These are phyloP conservation scores for Aquilaria yunnanensis DNA, from an alignment of 345 rosid species.

Conservation along the genomic window DNA sequence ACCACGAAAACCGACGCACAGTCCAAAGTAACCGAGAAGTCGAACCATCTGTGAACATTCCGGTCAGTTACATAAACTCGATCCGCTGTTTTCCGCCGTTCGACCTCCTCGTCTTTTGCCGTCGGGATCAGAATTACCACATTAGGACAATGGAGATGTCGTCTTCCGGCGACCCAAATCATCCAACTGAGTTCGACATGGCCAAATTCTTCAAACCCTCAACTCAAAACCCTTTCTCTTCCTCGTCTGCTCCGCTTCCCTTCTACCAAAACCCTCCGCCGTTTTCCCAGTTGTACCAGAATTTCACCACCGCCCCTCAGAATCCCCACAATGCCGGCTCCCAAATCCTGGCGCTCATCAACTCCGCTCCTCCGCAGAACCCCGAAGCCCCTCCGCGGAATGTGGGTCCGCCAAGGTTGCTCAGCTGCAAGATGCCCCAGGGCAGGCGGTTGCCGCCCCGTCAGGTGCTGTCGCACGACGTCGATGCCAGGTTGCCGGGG, in stretches of 20 bases:
- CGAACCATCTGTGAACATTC: too few species aligned
- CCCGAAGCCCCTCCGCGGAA: slow-evolving; percentile 27
- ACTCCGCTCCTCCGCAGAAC: slow-evolving; percentile 17
- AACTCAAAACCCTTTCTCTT: slow-evolving; percentile 20
- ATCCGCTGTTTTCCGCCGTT: too few species aligned
- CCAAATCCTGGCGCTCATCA: slow-evolving; percentile 65
- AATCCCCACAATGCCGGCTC: slow-evolving; percentile 49
- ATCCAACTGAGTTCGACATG: slow-evolving; percentile 32
- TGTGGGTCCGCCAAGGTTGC: slow-evolving; percentile 35
- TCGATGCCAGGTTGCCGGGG: slow-evolving; percentile 52
- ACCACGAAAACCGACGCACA: too few species aligned
- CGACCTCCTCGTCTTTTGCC: too few species aligned
- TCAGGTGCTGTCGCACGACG: slow-evolving; percentile 45
- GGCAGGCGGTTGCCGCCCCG: slow-evolving; percentile 62
- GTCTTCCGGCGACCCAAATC: slow-evolving; percentile 40
- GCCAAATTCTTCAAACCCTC: slow-evolving; percentile 38
- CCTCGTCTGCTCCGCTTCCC: slow-evolving; percentile 12
- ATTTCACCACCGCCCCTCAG: slow-evolving; percentile 25
- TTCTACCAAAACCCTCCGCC: slow-evolving; percentile 8
- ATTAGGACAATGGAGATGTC: slow-evolving; percentile 26
- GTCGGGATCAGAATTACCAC: too few species aligned
- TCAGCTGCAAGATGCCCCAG: slow-evolving; percentile 44
- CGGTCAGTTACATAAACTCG: too few species aligned
- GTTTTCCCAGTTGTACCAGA: slow-evolving; percentile 21
- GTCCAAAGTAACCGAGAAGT: too few species aligned